Evolutionary conservation across 495 filamentous ascomycete species (phyloP).

Genomic region (Thozetella sp.): DNA sequence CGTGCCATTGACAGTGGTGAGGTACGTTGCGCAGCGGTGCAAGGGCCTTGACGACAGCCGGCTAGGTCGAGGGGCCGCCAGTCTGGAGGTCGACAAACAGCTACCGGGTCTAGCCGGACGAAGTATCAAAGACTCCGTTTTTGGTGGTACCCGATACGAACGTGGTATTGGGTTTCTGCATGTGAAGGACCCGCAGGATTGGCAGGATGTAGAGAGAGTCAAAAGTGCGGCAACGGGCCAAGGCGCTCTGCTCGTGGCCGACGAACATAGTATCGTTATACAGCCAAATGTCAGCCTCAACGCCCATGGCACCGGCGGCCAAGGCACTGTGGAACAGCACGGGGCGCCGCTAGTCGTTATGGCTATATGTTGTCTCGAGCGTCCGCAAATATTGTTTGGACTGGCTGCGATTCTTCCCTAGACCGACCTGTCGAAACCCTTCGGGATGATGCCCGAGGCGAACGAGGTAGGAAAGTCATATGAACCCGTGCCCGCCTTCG

Average conservation of each 20-base stretch:
- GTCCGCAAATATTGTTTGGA: too few relatives aligned
- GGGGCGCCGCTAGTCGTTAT: constrained; percentile 84
- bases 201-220: constrained; percentile 62
- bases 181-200: constrained; percentile 51
- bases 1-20: constrained; percentile 73
- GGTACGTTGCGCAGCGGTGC: constrained; percentile 62
- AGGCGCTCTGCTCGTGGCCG: constrained; percentile 48
- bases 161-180: constrained; percentile 43
- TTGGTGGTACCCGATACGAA: constrained; percentile 31
- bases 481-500: too few relatives aligned
- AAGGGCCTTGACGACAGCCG: constrained; percentile 55
- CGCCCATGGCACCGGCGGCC: constrained; percentile 62
- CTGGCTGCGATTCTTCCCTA: too few relatives aligned
- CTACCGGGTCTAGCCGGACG: constrained; percentile 58
- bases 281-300: constrained; percentile 89
- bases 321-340: constrained; percentile 64
- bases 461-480: too few relatives aligned
- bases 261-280: constrained; percentile 64
- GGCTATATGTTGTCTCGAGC: too few relatives aligned
- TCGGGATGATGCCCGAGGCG: too few relatives aligned
- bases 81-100: constrained; percentile 74
- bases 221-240: constrained; percentile 54
- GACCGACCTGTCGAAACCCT: too few relatives aligned
- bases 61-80: constrained; percentile 40
- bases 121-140: constrained; percentile 59